Evolutionary conservation across 2,329 filamentous ascomycete species (phyloP).

Genomic region (Metarhizium album): DNA sequence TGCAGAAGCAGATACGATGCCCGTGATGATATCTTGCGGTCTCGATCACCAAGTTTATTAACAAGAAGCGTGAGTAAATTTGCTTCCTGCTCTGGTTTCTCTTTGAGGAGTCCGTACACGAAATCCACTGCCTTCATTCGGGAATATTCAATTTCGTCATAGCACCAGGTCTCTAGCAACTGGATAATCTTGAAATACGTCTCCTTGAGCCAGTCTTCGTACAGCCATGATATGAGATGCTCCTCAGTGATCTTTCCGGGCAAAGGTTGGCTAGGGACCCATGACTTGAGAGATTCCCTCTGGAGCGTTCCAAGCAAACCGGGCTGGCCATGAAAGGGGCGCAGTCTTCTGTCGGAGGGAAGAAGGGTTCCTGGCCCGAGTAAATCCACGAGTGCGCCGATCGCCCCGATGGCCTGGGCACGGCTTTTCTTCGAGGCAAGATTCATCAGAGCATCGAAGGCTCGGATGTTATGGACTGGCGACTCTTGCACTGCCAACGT

Average conservation of each 20-base stretch:
- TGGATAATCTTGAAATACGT: conserved; percentile 91
- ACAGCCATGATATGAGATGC: conserved; percentile 81
- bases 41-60: conserved; percentile 92
- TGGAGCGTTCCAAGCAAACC: conserved; percentile 62
- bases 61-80: conserved; percentile 85
- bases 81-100: conserved; percentile 94
- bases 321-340: conserved; percentile 69
- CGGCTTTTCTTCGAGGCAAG: conserved; percentile 90
- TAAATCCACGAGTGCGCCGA: conserved; percentile 88
- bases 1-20: conserved; percentile 92
- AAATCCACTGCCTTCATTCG: conserved; percentile 81
- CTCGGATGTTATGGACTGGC: conserved; percentile 82
- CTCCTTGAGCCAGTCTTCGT: conserved; percentile 90
- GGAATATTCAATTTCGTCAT: conserved; percentile 90
- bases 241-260: conserved; percentile 63
- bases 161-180: conserved; percentile 83
- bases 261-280: conserved; percentile 59
- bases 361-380: conserved; percentile 81
- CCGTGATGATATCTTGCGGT: conserved; percentile 89
- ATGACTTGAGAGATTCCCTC: conserved; percentile 42
- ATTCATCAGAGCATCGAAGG: conserved; percentile 71
- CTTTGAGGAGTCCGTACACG: conserved; percentile 80
- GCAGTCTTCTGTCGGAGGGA: conserved; percentile 70
- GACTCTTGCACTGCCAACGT: conserved; percentile 94
- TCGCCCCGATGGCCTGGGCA: conserved; percentile 83